Percentiles rank a stretch among this genome's conserved stretches.
Conservation (phyloP, 1,139 yeast species). For the Geotrichum restrictum region DNA sequence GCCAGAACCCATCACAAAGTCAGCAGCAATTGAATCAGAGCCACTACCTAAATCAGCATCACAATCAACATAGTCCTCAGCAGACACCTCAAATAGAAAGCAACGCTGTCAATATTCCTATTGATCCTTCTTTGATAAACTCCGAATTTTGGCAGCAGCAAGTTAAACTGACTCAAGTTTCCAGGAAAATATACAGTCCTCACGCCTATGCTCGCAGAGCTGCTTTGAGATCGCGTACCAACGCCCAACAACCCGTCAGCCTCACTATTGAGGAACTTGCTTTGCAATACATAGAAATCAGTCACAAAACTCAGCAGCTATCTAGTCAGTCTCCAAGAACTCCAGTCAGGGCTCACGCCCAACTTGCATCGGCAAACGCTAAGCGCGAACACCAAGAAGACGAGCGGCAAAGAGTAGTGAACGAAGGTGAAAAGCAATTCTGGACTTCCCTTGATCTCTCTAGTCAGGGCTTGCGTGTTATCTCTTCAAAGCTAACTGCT, state of each 20-base stretch:
- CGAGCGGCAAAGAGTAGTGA: slow-evolving; percentile 70
- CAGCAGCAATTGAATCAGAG: slow-evolving; percentile 36
- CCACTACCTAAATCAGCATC: slow-evolving; percentile 25
- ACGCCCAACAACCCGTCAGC: slow-evolving; percentile 23
- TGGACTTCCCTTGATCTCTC: slow-evolving; percentile 95
- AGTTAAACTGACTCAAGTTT: slow-evolving; percentile 68
- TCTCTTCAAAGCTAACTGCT: slow-evolving; percentile 71
- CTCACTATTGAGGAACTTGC: slow-evolving; percentile 40
- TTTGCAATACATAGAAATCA: slow-evolving; percentile 36
- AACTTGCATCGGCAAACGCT: slow-evolving; percentile 4
- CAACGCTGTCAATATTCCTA: slow-evolving; percentile 14
- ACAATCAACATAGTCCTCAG: slow-evolving; percentile 23
- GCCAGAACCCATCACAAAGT: slow-evolving; percentile 21
- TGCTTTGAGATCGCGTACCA: slow-evolving; percentile 60
- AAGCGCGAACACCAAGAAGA: slow-evolving; percentile 63
- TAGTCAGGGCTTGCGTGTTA: slow-evolving; percentile 74
- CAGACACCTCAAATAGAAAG: slow-evolving; percentile 30
- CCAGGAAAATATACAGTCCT: slow-evolving; percentile 68
- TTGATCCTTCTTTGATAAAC: slow-evolving; percentile 37
- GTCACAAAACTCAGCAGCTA: slow-evolving; percentile 23
- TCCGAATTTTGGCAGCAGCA: slow-evolving; percentile 85
- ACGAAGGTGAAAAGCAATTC: slow-evolving; percentile 70
- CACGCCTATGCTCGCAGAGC: slow-evolving; percentile 91
- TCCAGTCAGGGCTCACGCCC: slow-evolving; percentile 27
- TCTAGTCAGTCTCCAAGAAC: slow-evolving; percentile 33